Evolutionary conservation across 352 stramenopile species (phyloP).

Genomic region (Globisporangium canariense): DNA sequence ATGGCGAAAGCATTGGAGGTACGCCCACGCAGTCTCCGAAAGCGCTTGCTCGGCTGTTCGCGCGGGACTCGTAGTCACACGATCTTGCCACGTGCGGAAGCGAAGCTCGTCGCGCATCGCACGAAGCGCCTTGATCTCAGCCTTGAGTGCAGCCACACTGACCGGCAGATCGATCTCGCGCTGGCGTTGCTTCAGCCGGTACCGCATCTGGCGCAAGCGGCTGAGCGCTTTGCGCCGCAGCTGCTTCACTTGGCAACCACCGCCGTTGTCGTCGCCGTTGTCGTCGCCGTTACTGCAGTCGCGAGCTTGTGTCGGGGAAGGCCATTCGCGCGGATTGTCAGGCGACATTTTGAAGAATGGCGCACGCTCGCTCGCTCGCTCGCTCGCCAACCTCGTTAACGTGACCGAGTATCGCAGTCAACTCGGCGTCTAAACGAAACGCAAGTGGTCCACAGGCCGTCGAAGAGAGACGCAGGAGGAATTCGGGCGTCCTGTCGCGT

Average conservation of each 20-base stretch:
- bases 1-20: conserved; percentile 25
- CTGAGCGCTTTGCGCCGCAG: conserved; percentile 12
- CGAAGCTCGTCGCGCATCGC: conserved; percentile 3
- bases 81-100: conserved; percentile 3
- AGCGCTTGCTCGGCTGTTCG: background rate
- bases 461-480: background rate
- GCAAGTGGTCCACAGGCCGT: background rate
- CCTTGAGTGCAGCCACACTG: conserved; percentile 11
- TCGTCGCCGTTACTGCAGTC: no score
- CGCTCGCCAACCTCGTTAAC: background rate
- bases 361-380: no score
- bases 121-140: conserved; percentile 16
- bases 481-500: background rate
- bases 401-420: background rate
- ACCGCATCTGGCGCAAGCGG: conserved; percentile 23
- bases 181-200: conserved; percentile 25
- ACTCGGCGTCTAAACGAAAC: background rate
- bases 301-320: background rate
- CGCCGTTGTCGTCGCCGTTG: no score
- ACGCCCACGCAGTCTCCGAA: conserved; percentile 2
- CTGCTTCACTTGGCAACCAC: background rate
- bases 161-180: conserved; percentile 17
- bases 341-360: conserved; percentile 4
- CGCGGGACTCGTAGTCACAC: background rate
- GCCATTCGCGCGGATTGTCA: background rate